Base-by-base conservation (phyloP, 139 green algal genomes). In the Asterochloris sp. region DNA sequence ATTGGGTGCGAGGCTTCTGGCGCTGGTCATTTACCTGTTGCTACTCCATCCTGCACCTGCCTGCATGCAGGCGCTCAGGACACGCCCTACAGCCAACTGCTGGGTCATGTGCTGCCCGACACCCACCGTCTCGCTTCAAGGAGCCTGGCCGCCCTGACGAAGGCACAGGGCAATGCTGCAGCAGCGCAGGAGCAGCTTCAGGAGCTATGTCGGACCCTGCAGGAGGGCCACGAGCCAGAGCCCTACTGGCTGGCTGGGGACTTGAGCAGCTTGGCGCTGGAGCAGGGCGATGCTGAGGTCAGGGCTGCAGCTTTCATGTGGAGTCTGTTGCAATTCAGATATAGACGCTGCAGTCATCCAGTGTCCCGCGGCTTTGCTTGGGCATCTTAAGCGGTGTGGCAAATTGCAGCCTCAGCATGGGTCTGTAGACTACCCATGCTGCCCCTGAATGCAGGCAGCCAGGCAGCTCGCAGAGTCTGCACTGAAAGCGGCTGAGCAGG, bases 201-300 rank as follows among this genome's bases (percentile, higher is more conserved):
- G 28, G 24, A 60, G 12, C 60, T 75, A 47, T 28, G 67, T 10
- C 63, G 84, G 73, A 81, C 77, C 1, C 73, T 79, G 62, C 69
- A 86, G 71, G 83, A 79, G 17, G 74, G 66, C 13, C 73, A 78
- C 17, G 38, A 74, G 38, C 38, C 38, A 10, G 76, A 74, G 14
- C 83, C 85, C 78, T 82, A 87, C 67, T 91, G 89, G 86, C 85
- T 87, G 16, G 76, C 84, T 16, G 86, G 76, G 11, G 84, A 88
- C 68, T 88, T 88, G 13, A 86, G 78, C 62, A 78, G 68, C 78
- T 69, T 89, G 73, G 83, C 90, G 71, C 78, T 81, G 69, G 13
- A 84, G 78, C 76, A 84, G 62, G 71, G 87, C 74, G 21, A 62
- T 0, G 14, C 63, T 17, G 64, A 85, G 82, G 82, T 82, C 67